Base-by-base conservation (phyloP, 2,329 filamentous ascomycete species). In the Aspergillus sp. region DNA sequence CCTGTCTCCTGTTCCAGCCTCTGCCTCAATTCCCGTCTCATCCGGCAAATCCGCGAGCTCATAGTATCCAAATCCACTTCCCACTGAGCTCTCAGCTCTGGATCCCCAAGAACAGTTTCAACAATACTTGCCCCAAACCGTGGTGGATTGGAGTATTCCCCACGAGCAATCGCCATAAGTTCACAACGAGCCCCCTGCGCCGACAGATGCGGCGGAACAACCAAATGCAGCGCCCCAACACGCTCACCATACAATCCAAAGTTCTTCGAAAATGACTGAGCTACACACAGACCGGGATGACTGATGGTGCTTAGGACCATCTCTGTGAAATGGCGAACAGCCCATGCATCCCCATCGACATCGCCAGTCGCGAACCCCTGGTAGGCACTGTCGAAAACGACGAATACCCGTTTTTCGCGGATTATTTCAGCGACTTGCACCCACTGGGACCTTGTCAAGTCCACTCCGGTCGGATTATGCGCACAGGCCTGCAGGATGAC, bases 351-450 rank as follows among this genome's bases (percentile, higher is more conserved):
- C 58, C 87, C 86, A 66, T 86, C 84, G 33, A 96, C 84, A 71
- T 93, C 88, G 51, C 93, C 93, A 2, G 93, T 96, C 2, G 93
- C 93, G 72, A 98, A 99, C 42, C 93, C 95, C 78, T 98, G 95
- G 81, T 99, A 99, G 54, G 93, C 93, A 58, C 86, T 91, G 81
- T 99, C 93, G 77, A 99, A 97, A 84, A 98, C 97, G 66, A 93
- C 93, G 79, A 98, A 96, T 75, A 96, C 90, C 64, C 86, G 86
- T 82, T 90, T 95, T 70, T 85, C 77, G 70, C 85, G 85, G 73
- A 96, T 87, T 40, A 97, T 74, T 41, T 83, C 78, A 49, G 92
- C 91, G 58, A 98, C 86, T 77, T 93, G 85, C 75, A 88, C 89
- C 93, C 93, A 99, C 79, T 99, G 93, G 57, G 93, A 90, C 66